Evolutionary conservation across 345 rosid species (phyloP), one percentile per base, ranked within the genome.

Genomic region (Isatis tinctoria): DNA sequence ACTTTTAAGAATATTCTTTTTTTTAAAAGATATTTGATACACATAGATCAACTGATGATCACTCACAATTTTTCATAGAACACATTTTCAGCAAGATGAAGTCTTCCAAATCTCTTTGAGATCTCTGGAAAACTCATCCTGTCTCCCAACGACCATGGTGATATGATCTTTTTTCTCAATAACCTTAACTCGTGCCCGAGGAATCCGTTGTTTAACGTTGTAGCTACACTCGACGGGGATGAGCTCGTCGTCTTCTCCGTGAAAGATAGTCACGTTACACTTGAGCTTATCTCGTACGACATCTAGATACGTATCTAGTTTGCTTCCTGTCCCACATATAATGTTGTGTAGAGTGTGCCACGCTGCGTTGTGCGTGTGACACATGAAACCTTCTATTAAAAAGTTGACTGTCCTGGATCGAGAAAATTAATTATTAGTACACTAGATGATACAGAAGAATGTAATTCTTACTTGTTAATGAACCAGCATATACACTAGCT

Each of bases 331-430:
- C 43, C 99, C 99, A 65, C 88, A 96, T 13, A 96, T 88, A 37
- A 96, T 85, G 85, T 96, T 96, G 91, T 96, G 99, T 32, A 96
- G 83, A 0, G 99, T 90, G 69, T 96, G 98, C 99, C 99, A 92
- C 2, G 98, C 96, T 3, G 98, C 94, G 12, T 87, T 90, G 58
- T 89, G 96, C 17, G 98, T 90, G 86, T 96, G 99, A 85, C 97
- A 88, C 73, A 84, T 88, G 74, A 92, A 96, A 10, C 98, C 99
- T 78, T 92, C 99, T 11, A 92, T 65, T 83, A 96, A 77, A 79
- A 79, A 96, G 28, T 96, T 87, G 74, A 85, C 84, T 8, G 89
- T 76, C 88, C 98, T 96, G 84, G 3, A 61, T 32, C 5, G 20
- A 60, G 37, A 68, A 54, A 40, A 49, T 20, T 20, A 14, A 3